Evolutionary conservation across 2,329 filamentous ascomycete genomes (phyloP).

Genomic region (Acrodontium crateriforme): DNA sequence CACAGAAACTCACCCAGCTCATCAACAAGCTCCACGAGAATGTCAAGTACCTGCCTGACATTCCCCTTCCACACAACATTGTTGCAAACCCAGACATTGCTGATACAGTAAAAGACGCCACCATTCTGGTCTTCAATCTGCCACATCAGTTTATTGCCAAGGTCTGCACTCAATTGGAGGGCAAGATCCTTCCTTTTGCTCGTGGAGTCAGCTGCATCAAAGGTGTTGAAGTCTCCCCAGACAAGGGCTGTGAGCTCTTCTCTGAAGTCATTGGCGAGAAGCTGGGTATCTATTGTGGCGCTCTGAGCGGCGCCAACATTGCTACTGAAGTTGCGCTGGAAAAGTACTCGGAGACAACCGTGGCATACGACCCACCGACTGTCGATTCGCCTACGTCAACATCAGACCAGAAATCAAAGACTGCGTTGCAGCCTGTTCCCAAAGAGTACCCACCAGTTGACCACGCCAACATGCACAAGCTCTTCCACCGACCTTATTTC

Average conservation of each 20-base stretch:
- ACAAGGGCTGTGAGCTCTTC: slow-evolving; percentile 76
- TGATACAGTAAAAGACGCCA: slow-evolving; percentile 69
- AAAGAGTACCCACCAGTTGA: slow-evolving; percentile 74
- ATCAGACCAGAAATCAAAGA: background rate
- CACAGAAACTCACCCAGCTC: slow-evolving; percentile 76
- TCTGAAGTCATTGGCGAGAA: slow-evolving; percentile 87
- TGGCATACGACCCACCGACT: slow-evolving; percentile 85
- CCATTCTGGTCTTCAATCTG: slow-evolving; percentile 89
- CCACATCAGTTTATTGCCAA: slow-evolving; percentile 90
- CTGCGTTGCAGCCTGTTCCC: slow-evolving; percentile 59
- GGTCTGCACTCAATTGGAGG: slow-evolving; percentile 70
- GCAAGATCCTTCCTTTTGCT: slow-evolving; percentile 81
- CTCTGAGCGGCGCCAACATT: slow-evolving; percentile 90
- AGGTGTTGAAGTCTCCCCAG: slow-evolving; percentile 76
- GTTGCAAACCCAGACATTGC: slow-evolving; percentile 69
- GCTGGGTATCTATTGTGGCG: slow-evolving; percentile 91
- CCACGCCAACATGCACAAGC: slow-evolving; percentile 64
- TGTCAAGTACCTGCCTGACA: slow-evolving; percentile 89
- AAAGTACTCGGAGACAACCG: slow-evolving; percentile 94
- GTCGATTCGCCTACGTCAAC: slow-evolving; percentile 50
- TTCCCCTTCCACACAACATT: slow-evolving; percentile 69
- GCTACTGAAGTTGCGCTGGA: slow-evolving; percentile 87
- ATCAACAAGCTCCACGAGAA: slow-evolving; percentile 95
- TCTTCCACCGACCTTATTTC: slow-evolving; percentile 96
- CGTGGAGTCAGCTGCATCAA: slow-evolving; percentile 97